Conservation (phyloP, 176 grass and related monocot species). For the Rhynchospora pubera region DNA sequence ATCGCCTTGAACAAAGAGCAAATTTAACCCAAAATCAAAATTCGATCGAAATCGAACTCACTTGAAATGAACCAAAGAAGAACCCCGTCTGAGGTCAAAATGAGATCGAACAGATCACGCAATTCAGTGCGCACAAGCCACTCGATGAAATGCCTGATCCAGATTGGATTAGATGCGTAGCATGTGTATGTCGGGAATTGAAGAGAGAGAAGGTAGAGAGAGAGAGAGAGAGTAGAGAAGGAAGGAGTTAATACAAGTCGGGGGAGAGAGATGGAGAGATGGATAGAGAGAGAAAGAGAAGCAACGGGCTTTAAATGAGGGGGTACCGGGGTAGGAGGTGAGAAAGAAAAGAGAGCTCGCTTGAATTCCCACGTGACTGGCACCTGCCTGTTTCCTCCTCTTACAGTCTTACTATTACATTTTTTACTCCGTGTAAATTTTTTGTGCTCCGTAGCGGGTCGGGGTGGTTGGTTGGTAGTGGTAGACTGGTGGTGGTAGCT, state of each 20-base stretch:
- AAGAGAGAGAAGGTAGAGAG: too few species aligned
- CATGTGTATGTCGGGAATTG: background rate
- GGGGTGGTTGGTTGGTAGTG: background rate
- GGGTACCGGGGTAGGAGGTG: background rate
- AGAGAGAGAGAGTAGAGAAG: background rate
- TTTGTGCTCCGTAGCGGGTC: background rate
- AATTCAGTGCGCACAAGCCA: conserved; percentile 5
- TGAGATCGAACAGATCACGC: background rate
- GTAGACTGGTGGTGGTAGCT: background rate
- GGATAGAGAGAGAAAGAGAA: background rate
- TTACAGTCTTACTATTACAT: background rate
- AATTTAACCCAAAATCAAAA: background rate
- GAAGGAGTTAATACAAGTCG: background rate
- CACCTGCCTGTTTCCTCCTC: conserved; percentile 19
- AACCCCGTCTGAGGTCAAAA: background rate
- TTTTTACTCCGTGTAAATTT: background rate
- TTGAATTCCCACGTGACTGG: conserved; percentile 22
- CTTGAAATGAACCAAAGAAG: background rate
- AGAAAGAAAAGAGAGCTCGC: conserved; percentile 8
- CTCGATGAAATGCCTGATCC: background rate
- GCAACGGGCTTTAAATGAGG: conserved; percentile 26
- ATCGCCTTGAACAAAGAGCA: background rate
- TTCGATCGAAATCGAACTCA: conserved; percentile 8
- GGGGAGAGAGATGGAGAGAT: background rate
- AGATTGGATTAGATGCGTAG: conserved; percentile 13